phyloP scores from a whole-genome alignment of 768 basidiomycete genomes.

The Naganishia randhawae region DNA sequence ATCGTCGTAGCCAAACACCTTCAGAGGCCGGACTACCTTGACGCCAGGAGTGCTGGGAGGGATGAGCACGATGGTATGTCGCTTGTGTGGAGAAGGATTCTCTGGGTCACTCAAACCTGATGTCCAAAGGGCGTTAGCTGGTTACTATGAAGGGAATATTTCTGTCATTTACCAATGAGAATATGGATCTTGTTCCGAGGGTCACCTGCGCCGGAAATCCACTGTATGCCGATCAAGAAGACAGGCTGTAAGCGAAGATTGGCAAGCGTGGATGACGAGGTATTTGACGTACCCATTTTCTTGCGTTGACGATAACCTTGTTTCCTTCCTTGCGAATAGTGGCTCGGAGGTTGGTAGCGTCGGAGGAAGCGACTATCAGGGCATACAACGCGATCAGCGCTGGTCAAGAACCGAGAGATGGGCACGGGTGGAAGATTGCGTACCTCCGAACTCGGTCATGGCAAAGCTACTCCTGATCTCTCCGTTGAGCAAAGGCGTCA shows the following conservation, averaged over 20 bases:
- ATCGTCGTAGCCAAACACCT: constrained; percentile 89
- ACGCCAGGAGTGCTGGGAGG: constrained; percentile 82
- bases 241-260: background rate
- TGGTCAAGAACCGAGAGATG: background rate
- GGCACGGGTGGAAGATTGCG: background rate
- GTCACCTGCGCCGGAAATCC: constrained; percentile 96
- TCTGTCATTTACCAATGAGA: constrained; percentile 71
- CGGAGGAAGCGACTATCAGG: constrained; percentile 72
- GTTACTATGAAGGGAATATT: background rate
- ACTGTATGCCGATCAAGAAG: constrained; percentile 56
- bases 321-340: constrained; percentile 81
- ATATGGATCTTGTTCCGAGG: constrained; percentile 83
- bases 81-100: constrained; percentile 69
- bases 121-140: background rate
- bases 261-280: background rate
- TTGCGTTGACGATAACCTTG: constrained; percentile 88
- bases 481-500: constrained; percentile 79
- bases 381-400: background rate
- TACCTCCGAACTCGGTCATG: constrained; percentile 93
- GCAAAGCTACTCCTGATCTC: constrained; percentile 84
- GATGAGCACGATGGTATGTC: constrained; percentile 94
- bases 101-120: constrained; percentile 64
- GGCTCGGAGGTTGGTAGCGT: constrained; percentile 78
- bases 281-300: constrained; percentile 72
- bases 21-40: constrained; percentile 84